A percentile compares a stretch with the other conserved stretches of the same genome.
Evolutionary conservation across 2,329 filamentous ascomycete species (phyloP).

Genomic region (Magnaporthiopsis poae): DNA sequence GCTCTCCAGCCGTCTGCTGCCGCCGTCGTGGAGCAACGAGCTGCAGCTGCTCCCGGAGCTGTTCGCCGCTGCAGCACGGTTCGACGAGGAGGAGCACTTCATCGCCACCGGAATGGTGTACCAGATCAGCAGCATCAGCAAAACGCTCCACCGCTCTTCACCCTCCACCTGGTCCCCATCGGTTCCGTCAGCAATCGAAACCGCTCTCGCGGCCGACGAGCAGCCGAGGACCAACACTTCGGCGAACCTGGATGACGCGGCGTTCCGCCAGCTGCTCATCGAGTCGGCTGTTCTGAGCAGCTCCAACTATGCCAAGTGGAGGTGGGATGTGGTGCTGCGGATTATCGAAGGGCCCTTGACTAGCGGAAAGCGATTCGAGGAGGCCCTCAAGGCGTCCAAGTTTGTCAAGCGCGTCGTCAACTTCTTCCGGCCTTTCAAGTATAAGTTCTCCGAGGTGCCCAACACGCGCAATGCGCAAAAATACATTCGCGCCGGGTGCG

Average conservation of each 20-base stretch:
- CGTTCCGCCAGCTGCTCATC: slow-evolving; percentile 54
- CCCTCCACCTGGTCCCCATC: slow-evolving; percentile 34
- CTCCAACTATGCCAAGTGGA: slow-evolving; percentile 90
- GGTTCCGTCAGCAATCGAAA: background rate
- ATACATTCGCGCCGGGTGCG: slow-evolving; percentile 82
- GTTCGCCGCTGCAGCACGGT: slow-evolving; percentile 65
- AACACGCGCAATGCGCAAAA: slow-evolving; percentile 90
- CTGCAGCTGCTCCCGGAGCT: slow-evolving; percentile 82
- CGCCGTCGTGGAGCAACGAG: slow-evolving; percentile 69
- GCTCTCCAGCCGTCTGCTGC: slow-evolving; percentile 75
- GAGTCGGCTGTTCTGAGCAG: slow-evolving; percentile 81
- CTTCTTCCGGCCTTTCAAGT: slow-evolving; percentile 95
- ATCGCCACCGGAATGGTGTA: slow-evolving; percentile 85
- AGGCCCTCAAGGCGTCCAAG: slow-evolving; percentile 88
- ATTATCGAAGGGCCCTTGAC: slow-evolving; percentile 88
- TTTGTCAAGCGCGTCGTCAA: slow-evolving; percentile 91
- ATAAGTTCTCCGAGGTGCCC: slow-evolving; percentile 79
- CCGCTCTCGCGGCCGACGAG: slow-evolving; percentile 34
- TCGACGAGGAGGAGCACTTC: slow-evolving; percentile 62
- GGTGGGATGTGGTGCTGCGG: slow-evolving; percentile 85
- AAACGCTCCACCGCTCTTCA: slow-evolving; percentile 75
- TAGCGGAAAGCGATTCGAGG: slow-evolving; percentile 82
- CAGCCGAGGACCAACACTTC: slow-evolving; percentile 42
- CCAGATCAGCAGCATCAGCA: slow-evolving; percentile 94
- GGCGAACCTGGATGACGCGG: slow-evolving; percentile 48